Evolutionary conservation across 176 grass and related monocot species (phyloP).

Genomic region (Stipa capillata): DNA sequence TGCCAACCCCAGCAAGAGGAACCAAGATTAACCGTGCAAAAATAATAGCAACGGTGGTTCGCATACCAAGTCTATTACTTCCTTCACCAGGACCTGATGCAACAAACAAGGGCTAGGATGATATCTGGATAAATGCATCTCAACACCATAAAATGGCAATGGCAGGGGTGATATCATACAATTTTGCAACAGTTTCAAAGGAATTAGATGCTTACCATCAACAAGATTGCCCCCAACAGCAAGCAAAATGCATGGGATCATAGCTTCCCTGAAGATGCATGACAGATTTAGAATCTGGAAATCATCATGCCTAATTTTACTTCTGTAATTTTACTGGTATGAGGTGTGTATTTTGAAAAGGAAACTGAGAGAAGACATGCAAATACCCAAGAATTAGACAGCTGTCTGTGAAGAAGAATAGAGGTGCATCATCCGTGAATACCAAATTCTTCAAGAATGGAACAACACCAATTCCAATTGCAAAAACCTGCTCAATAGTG

Average conservation of each 20-base stretch:
- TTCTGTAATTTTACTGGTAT: background rate
- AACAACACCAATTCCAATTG: slow-evolving; percentile 66
- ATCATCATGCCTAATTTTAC: background rate
- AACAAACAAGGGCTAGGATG: slow-evolving; percentile 7
- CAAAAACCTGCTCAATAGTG: slow-evolving; percentile 44
- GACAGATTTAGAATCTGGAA: background rate
- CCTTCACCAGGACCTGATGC: slow-evolving; percentile 91
- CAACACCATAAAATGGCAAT: background rate
- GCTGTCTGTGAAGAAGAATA: slow-evolving; percentile 99
- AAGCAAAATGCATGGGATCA: slow-evolving; percentile 99
- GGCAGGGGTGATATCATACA: background rate
- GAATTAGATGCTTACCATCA: slow-evolving; percentile 61
- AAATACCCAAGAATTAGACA: slow-evolving; percentile 99
- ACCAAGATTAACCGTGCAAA: slow-evolving; percentile 75
- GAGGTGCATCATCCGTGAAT: slow-evolving; percentile 84
- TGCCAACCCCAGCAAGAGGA: slow-evolving; percentile 80
- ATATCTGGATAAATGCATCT: slow-evolving; percentile 1
- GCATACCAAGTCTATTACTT: slow-evolving; percentile 82
- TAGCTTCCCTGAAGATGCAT: slow-evolving; percentile 69
- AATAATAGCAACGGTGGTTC: slow-evolving; percentile 83
- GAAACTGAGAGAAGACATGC: slow-evolving; percentile 1
- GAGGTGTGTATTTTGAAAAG: background rate
- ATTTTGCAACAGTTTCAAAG: background rate
- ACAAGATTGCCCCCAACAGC: slow-evolving; percentile 99
- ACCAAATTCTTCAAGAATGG: slow-evolving; percentile 89